Base-by-base conservation (phyloP, 1,139 yeast genomes). In the Blastobotrys serpentis region DNA sequence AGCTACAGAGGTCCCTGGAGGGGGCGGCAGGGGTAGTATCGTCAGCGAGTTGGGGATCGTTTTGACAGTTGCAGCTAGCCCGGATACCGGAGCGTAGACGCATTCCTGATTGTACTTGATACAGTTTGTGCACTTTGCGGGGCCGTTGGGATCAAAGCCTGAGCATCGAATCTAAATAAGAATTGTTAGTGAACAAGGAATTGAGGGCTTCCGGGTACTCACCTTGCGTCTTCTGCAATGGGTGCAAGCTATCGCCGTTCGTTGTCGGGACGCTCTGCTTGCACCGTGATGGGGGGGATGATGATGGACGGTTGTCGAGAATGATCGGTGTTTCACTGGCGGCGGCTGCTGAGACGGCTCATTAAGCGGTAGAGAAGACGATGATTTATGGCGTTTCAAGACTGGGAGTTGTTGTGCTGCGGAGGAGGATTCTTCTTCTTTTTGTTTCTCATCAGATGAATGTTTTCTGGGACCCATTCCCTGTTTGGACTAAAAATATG, bases 71-170 rank as follows among this genome's bases (percentile, higher is more conserved):
- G 63, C 65, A 4, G 61, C 59, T 25, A 60, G 56, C 3, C 67
- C 61, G 42, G 64, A 60, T 22, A 65, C 70, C 1, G 70, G 70
- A 8, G 66, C 61, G 51, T 64, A 66, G n/a, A 66, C 48, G 46
- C 70, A 66, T 41, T 62, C 65, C 51, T 66, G 69, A 44, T 62
- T 63, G 53, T 61, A 62, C 41, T 65, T 56, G 7, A 55, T 52
- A 51, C 70, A 66, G 47, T 66, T 66, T n/a, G 64, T 47, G 52
- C 70, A 66, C 44, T 60, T 58, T 2, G 60, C 50, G 37, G 55
- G 55, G 17, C 54, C 57, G 13, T 55, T 54, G 19, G 65, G 59
- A 22, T 58, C 65, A 32, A 56, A 58, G 7, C 69, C 69, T n/a
- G 66, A 62, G 50, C 69, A 65, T 18, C 69, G 60, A 25, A 65